Evolutionary conservation across 2,329 filamentous ascomycete genomes (phyloP), one percentile per base, ranked within the genome.

Genomic region (Pseudocercospora musae): DNA sequence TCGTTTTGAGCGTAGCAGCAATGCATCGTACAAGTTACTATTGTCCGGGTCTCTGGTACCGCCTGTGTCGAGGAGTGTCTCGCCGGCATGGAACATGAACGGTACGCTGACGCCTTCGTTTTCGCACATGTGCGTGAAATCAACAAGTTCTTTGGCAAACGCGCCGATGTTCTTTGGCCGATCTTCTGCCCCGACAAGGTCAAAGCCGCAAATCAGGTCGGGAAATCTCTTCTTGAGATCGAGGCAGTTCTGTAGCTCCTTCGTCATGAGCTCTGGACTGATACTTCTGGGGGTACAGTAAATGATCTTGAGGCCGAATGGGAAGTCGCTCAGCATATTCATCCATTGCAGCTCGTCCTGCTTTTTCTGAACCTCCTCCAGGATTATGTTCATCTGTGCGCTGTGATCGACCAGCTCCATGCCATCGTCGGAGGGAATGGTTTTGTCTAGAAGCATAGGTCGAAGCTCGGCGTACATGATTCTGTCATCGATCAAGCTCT

Each of bases 11-110:
- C 84, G 80, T 2, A 92, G 79, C 1, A 89, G 75, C 1, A 90
- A 80, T 3, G 89, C 87, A 65, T 91, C 88, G 55, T 87, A 80
- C 0, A 92, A 78, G 71, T 92, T 92, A 18, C 83, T 86, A 18
- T 81, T 79, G 10, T 67, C 63, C 0, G 79, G 77, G 66, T 91
- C 87, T 1, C 82, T 81, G 4, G 86, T 83, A 23, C 81, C 82
- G 40, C 88, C 89, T 8, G 84, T 81, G 29, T 90, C 86, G 1
- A 81, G 71, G 4, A 90, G 79, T 0, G 89, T 90, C 77, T 92
- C 89, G 23, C 89, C 89, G 66, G 89, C 91, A 75, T 92, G 89
- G 70, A 92, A 90, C 42, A 92, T 78, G 70, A 91, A 90, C 0
- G 89, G 89, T 2, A 92, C 89, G 0, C 86, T 80, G 3, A 89